A percentile compares a stretch with the other conserved stretches of the same genome.
Evolutionary conservation across 805 yeast genomes (phyloP).

Genomic region (Metschnikowia gelsemii): DNA sequence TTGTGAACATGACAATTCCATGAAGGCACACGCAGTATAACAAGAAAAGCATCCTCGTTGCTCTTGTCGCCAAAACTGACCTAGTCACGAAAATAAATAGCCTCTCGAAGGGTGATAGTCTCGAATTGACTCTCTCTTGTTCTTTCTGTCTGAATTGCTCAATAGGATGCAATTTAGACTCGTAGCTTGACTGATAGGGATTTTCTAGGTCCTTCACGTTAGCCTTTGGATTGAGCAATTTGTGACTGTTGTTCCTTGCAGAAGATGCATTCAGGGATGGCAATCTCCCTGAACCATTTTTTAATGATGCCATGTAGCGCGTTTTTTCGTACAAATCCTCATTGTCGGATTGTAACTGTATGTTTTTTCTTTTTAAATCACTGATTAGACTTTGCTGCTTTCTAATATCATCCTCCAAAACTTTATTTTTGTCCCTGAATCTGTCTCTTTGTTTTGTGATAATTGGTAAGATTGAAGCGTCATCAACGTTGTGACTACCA

Average conservation of each 20-base stretch:
- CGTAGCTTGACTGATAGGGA: slow-evolving; percentile 62
- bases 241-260: slow-evolving; percentile 6
- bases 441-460: slow-evolving; percentile 94
- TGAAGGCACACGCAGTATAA: slow-evolving; percentile 76
- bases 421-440: slow-evolving; percentile 77
- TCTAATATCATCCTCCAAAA: slow-evolving; percentile 78
- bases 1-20: slow-evolving; percentile 63
- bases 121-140: slow-evolving; percentile 68
- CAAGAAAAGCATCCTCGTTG: slow-evolving; percentile 70
- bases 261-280: not conserved
- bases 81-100: slow-evolving; percentile 71
- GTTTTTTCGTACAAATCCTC: slow-evolving; percentile 76
- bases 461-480: slow-evolving; percentile 68
- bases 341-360: slow-evolving; percentile 68
- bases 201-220: slow-evolving; percentile 50
- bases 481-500: slow-evolving; percentile 37
- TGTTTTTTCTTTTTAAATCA: slow-evolving; percentile 65
- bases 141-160: slow-evolving; percentile 79
- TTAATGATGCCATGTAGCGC: slow-evolving; percentile 59
- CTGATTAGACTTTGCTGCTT: slow-evolving; percentile 51
- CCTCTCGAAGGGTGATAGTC: slow-evolving; percentile 75
- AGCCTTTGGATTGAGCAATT: slow-evolving; percentile 32
- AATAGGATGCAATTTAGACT: slow-evolving; percentile 77
- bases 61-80: slow-evolving; percentile 69
- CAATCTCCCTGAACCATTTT: slow-evolving; percentile 20